Evolutionary conservation across 352 stramenopile species (phyloP), one percentile per base, ranked within the genome.

Genomic region (Pythium grandisporangium): DNA sequence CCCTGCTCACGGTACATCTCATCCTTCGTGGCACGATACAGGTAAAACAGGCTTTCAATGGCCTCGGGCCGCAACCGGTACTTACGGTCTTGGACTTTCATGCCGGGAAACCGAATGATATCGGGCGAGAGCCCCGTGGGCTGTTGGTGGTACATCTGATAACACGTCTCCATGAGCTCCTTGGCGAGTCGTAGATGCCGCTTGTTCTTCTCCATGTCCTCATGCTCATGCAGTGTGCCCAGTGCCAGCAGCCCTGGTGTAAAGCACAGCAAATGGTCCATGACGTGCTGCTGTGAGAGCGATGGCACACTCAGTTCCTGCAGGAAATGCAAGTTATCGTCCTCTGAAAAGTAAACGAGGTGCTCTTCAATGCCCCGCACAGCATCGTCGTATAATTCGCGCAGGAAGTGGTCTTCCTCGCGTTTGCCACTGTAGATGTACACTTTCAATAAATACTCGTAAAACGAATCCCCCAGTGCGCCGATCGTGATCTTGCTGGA

Each of bases 381-480:
- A 2, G 92, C 77, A 32, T 89, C 68, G 47, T 99, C 93, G 53
- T 99, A 99, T 42, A 96, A 73, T 11, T 88, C 53, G n/a, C 82
- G 59, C 25, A 90, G 34, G 30, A 73, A 87, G 17, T 41, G 50
- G 38, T 94, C 83, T 22, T 87, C 45, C 13, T 60, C 19, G 7
- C 59, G 58, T 47, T 84, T 83, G 30, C 91, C 93, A 30, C 88
- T 96, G 70, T 98, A 96, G n/a, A 99, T 58, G 70, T 89, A 99
- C 27, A 96, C 72, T 66, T 99, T 99, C 30, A 99, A 61, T 41
- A 99, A 64, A 62, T 99, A 99, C 66, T 99, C 95, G 60, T 99
- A 99, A 55, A 98, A 96, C 12, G 83, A 97, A 59, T 99, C 96
- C 10, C 84, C 90, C 33, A 96, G 81, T 10, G 94, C 94, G 27